Evolutionary conservation across 768 basidiomycete species (phyloP), one percentile per base, ranked within the genome.

Genomic region (Mycena indigotica): DNA sequence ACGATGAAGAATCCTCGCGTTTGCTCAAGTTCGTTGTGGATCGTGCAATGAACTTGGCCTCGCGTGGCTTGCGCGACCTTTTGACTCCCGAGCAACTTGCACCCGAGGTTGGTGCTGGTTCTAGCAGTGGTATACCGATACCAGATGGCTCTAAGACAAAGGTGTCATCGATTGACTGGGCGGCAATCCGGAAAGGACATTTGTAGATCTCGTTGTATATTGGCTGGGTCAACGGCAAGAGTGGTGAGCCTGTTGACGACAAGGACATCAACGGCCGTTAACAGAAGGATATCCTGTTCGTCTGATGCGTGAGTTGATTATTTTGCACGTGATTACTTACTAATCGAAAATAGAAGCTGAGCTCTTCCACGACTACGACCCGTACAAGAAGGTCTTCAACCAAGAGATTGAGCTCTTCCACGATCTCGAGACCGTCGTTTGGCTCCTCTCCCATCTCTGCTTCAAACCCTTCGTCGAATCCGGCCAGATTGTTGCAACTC

Each of bases 351-450:
- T n/a, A n/a, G n/a, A n/a, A n/a, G n/a, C 26, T 24, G 10, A 12
- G 59, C 40, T 48, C 23, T 46, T 45, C 19, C 49, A 23, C 49
- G 57, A 69, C 52, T 66, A 15, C 66, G 45, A 46, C 2, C 23
- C 12, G 55, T 41, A 39, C 38, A 72, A n/a, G n/a, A n/a, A n/a
- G n/a, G n/a, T n/a, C n/a, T n/a, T n/a, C n/a, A n/a, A n/a, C n/a
- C n/a, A n/a, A 97, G 96, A 98, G 74, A 96, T 97, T 28, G 96
- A 98, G 65, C 83, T 97, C 29, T 95, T 97, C 91, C 89, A 99
- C 69, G 96, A 99, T 68, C 82, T 98, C 41, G 97, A 99, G 73
- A 87, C 97, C 2, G 87, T 99, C 57, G 97, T n/a, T n/a, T n/a
- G n/a, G n/a, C n/a, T n/a, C n/a, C n/a, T n/a, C n/a, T n/a, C n/a